These are phyloP conservation scores for Neurospora tetraspora DNA, from an alignment of 495 filamentous ascomycete species.

Conservation along the genomic window DNA sequence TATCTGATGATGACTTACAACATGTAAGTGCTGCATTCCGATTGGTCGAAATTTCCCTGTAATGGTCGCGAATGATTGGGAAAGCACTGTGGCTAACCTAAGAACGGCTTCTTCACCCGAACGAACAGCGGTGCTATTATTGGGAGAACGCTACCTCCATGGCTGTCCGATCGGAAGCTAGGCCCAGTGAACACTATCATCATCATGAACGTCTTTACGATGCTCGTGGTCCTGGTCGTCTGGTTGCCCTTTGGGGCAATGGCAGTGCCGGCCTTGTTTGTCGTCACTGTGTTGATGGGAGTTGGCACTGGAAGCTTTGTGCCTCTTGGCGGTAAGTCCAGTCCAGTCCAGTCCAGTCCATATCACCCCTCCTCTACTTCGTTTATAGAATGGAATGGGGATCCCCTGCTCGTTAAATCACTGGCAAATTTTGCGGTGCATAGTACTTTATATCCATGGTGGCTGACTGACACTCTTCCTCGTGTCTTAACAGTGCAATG, in stretches of 20 bases:
- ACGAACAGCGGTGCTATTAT: constrained; percentile 17
- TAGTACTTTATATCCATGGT: not conserved
- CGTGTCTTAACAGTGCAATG: constrained; percentile 12
- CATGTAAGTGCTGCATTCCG: constrained; percentile 10
- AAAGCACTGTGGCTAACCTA: not conserved
- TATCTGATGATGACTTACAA: constrained; percentile 26
- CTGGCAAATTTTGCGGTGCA: not conserved
- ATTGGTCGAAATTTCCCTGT: not conserved
- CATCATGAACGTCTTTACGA: constrained; percentile 17
- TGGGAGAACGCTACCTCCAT: constrained; percentile 17
- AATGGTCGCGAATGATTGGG: not conserved
- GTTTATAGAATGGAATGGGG: not conserved
- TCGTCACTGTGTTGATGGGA: constrained; percentile 17
- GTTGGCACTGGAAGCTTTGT: constrained; percentile 22
- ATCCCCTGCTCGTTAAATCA: not conserved
- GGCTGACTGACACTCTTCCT: not conserved
- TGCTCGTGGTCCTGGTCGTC: constrained; percentile 11
- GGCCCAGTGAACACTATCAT: constrained; percentile 21
- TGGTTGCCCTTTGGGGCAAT: constrained; percentile 19
- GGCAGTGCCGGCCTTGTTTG: constrained; percentile 9
- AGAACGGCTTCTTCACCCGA: not conserved
- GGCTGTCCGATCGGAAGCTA: constrained; percentile 14
- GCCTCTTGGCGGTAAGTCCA: constrained; percentile 16
- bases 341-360: not conserved
- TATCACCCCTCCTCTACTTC: not conserved